Evolutionary conservation across 495 filamentous ascomycete species (phyloP).

Genomic region (Rusavskia elegans): DNA sequence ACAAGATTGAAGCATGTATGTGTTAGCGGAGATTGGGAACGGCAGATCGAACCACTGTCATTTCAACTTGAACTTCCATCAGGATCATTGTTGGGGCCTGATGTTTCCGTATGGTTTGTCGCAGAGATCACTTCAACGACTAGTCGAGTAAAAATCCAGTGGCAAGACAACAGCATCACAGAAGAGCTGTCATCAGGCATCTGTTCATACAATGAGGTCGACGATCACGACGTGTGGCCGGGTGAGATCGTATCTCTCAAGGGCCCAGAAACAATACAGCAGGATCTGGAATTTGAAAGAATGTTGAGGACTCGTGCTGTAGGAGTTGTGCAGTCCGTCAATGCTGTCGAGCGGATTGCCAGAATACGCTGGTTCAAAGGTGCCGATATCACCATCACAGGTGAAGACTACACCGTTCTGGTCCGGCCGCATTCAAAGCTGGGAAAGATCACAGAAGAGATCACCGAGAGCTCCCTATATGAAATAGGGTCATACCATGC

Average conservation of each 20-base stretch:
- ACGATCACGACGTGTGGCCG: slow-evolving; percentile 41
- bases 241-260: slow-evolving; percentile 39
- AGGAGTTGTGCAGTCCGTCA: slow-evolving; percentile 43
- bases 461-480: slow-evolving; percentile 40
- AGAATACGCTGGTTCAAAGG: slow-evolving; percentile 36
- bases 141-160: slow-evolving; percentile 34
- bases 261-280: slow-evolving; percentile 16
- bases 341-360: slow-evolving; percentile 35
- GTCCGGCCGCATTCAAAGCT: slow-evolving; percentile 18
- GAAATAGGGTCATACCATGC: slow-evolving; percentile 31
- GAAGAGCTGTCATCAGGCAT: slow-evolving; percentile 25
- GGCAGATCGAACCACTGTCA: not conserved
- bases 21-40: no score
- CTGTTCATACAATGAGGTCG: slow-evolving; percentile 28
- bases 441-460: slow-evolving; percentile 23
- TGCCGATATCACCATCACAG: slow-evolving; percentile 24
- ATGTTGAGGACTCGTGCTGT: slow-evolving; percentile 16
- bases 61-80: not conserved
- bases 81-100: not conserved
- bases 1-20: no score
- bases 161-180: slow-evolving; percentile 41
- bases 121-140: slow-evolving; percentile 22
- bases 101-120: slow-evolving; percentile 1
- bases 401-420: slow-evolving; percentile 14
- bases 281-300: not conserved